phyloP scores from a whole-genome alignment of 2,329 filamentous ascomycete species.

The Alternaria gaisen region DNA sequence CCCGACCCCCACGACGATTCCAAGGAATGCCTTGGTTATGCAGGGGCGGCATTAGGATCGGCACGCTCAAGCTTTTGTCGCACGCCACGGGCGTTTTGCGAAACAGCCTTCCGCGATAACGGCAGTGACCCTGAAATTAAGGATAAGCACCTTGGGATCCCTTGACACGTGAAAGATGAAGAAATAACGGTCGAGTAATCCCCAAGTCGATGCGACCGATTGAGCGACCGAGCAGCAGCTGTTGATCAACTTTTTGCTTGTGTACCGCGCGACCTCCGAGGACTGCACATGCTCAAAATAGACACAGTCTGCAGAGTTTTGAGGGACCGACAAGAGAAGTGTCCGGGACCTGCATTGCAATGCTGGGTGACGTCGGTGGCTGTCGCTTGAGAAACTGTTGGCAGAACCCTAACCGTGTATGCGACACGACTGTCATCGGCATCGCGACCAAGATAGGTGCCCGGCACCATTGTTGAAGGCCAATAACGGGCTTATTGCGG shows the following conservation, averaged over 20 bases:
- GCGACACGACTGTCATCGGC: slow-evolving; percentile 7
- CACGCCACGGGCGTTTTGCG: slow-evolving; percentile 11
- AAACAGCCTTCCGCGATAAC: slow-evolving; percentile 24
- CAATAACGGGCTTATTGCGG: slow-evolving; percentile 1
- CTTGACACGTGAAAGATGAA: slow-evolving; percentile 1
- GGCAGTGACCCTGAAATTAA: slow-evolving; percentile 13
- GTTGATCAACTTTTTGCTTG: neutral
- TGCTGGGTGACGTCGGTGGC: slow-evolving; percentile 19
- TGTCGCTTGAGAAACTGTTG: slow-evolving; percentile 1
- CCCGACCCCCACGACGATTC: slow-evolving; percentile 20
- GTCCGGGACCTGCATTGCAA: slow-evolving; percentile 18
- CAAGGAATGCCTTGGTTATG: slow-evolving; percentile 15
- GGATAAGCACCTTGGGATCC: slow-evolving; percentile 9
- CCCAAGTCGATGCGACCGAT: neutral
- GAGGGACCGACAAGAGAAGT: neutral
- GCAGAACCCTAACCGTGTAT: slow-evolving; percentile 7
- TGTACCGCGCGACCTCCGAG: neutral
- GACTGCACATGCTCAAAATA: slow-evolving; percentile 2
- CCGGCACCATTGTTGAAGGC: slow-evolving; percentile 4
- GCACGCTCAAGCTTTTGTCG: slow-evolving; percentile 17
- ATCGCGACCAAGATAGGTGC: slow-evolving; percentile 1
- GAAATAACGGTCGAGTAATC: neutral
- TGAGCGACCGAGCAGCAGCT: neutral
- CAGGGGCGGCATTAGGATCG: slow-evolving; percentile 28
- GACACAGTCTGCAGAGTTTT: slow-evolving; percentile 4